Evolutionary conservation across 2,329 filamentous ascomycete species (phyloP).

Genomic region (Dothistroma pini): DNA sequence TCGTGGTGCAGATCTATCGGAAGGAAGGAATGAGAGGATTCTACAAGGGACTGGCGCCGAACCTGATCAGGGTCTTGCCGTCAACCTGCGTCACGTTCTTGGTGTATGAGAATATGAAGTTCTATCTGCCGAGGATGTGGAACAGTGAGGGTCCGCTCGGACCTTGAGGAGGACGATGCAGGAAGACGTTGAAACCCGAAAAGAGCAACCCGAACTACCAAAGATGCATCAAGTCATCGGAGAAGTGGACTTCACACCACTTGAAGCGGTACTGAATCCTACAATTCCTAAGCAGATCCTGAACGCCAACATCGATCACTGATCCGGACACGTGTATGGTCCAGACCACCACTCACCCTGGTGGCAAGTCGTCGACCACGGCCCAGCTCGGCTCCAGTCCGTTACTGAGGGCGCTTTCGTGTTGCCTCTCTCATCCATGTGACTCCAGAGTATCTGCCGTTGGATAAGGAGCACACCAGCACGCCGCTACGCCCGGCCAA

Average conservation of each 20-base stretch:
- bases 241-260: neutral
- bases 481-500: neutral
- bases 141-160: constrained; percentile 9
- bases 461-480: neutral
- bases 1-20: constrained; percentile 67
- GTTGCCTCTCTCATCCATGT: neutral
- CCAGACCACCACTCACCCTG: neutral
- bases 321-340: neutral
- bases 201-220: too few species aligned
- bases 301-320: neutral
- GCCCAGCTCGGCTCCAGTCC: neutral
- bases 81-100: constrained; percentile 96
- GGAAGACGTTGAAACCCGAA: too few species aligned
- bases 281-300: neutral
- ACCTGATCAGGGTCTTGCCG: constrained; percentile 84
- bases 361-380: neutral
- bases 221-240: neutral
- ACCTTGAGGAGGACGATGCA: neutral
- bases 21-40: constrained; percentile 80
- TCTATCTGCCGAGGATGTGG: constrained; percentile 54
- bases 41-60: constrained; percentile 86
- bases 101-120: constrained; percentile 91
- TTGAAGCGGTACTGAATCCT: neutral
- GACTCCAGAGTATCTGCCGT: neutral
- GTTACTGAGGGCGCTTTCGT: neutral